Conservation (phyloP, 768 basidiomycete genomes). For the Termitomyces heimii region DNA sequence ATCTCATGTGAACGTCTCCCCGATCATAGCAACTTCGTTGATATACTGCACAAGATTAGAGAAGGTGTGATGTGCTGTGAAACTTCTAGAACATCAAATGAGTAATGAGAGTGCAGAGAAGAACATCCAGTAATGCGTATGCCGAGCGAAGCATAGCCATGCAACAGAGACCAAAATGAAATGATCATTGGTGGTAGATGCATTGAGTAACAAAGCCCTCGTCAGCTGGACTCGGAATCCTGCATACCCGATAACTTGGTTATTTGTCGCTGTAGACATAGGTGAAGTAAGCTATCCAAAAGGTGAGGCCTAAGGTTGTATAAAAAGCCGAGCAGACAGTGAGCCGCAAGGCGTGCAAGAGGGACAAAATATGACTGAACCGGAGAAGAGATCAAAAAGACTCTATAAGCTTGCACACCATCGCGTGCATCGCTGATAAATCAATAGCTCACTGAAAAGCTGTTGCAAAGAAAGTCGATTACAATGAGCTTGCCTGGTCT, state of each 20-base stretch:
- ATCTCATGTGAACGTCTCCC: not conserved
- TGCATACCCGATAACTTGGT: not conserved
- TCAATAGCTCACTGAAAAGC: not conserved
- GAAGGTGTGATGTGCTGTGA: not conserved
- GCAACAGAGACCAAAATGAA: not conserved
- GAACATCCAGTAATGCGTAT: no score
- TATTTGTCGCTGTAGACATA: not conserved
- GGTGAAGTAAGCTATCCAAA: not conserved
- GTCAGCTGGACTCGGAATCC: not conserved
- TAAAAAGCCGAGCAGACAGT: not conserved
- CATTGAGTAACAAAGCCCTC: not conserved
- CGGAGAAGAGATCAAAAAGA: not conserved
- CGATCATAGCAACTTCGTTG: not conserved
- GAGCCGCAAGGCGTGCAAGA: not conserved
- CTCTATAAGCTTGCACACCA: not conserved
- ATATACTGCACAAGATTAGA: not conserved
- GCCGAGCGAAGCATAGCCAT: not conserved
- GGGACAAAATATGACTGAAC: not conserved
- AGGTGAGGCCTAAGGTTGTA: not conserved
- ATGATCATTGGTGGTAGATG: not conserved
- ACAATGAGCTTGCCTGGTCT: not conserved
- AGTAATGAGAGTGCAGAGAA: no score
- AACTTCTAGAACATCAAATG: not conserved
- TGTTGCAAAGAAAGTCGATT: not conserved
- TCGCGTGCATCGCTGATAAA: not conserved